These are phyloP conservation scores for Stemphylium beticola DNA, from an alignment of 2,329 filamentous ascomycete genomes.

Conservation along the genomic window DNA sequence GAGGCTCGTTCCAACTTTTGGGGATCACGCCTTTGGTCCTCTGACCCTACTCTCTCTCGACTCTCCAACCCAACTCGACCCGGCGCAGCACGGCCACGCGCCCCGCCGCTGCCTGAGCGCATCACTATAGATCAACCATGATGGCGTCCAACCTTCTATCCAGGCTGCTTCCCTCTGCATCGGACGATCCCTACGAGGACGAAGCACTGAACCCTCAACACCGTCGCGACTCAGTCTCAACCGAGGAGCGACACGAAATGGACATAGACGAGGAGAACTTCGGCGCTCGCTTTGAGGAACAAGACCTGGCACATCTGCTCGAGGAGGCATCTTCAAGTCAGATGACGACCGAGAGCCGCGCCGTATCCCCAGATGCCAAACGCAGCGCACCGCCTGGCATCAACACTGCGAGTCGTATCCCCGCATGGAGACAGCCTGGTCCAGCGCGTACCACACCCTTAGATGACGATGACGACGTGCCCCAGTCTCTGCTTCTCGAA, in stretches of 20 bases:
- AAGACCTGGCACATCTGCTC: conserved; percentile 63
- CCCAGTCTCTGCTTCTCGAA: conserved; percentile 67
- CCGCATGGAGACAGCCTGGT: conserved; percentile 46
- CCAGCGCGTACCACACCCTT: conserved; percentile 24
- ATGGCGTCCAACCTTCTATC: conserved; percentile 63
- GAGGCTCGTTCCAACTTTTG: conserved; percentile 21
- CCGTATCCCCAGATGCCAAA: conserved; percentile 44
- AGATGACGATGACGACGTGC: conserved; percentile 62
- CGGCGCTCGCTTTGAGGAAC: conserved; percentile 59
- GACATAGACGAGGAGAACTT: conserved; percentile 59
- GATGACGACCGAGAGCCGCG: conserved; percentile 52
- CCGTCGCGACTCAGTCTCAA: conserved; percentile 32
- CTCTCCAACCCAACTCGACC: neutral
- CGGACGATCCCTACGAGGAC: conserved; percentile 56
- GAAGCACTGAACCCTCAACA: conserved; percentile 32
- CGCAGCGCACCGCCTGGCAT: conserved; percentile 37
- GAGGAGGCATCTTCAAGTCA: conserved; percentile 59
- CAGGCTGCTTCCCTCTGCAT: conserved; percentile 57
- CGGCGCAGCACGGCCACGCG: conserved; percentile 28
- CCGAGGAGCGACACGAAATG: conserved; percentile 55
- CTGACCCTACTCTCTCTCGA: conserved; percentile 18
- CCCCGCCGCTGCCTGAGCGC: conserved; percentile 36
- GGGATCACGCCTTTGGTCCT: conserved; percentile 27
- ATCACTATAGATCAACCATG: conserved; percentile 37
- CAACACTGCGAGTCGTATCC: conserved; percentile 38